A percentile compares a stretch with the other conserved stretches of the same genome.
Evolutionary conservation across 345 rosid species (phyloP).

Genomic region (Acer saccharum): DNA sequence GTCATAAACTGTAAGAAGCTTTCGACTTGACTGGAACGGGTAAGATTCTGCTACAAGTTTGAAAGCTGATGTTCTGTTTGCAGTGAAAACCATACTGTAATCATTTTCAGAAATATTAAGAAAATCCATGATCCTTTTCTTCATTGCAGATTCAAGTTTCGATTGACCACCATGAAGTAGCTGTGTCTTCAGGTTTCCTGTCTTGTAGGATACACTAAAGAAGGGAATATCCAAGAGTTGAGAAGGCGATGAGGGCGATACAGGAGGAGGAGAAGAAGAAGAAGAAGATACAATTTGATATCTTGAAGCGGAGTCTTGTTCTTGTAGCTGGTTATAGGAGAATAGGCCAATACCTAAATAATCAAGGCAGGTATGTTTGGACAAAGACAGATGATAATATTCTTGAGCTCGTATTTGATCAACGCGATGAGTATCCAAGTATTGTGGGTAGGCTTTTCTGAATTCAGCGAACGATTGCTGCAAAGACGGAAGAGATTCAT

Average conservation of each 20-base stretch:
- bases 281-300: constrained; percentile 46
- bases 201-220: constrained; percentile 77
- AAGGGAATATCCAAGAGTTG: constrained; percentile 61
- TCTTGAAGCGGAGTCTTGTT: constrained; percentile 39
- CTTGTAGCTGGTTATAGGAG: constrained; percentile 70
- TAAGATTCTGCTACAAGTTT: constrained; percentile 87
- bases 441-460: constrained; percentile 65
- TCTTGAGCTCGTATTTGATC: constrained; percentile 69
- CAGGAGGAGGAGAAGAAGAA: constrained; percentile 11
- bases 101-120: constrained; percentile 74
- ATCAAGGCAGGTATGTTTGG: constrained; percentile 82
- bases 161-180: constrained; percentile 77
- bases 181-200: constrained; percentile 77
- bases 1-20: constrained; percentile 86
- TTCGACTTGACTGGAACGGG: constrained; percentile 61
- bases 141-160: constrained; percentile 63
- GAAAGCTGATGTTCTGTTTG: constrained; percentile 91
- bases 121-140: constrained; percentile 74
- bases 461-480: constrained; percentile 63
- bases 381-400: constrained; percentile 62
- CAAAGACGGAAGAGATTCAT: constrained; percentile 77
- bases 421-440: constrained; percentile 49
- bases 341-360: constrained; percentile 88
- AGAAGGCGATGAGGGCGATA: constrained; percentile 22
- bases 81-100: constrained; percentile 86